A percentile compares a stretch with the other conserved stretches of the same genome.
These are phyloP conservation scores for Fusarium equiseti DNA, from an alignment of 2,329 filamentous ascomycete genomes.

Conservation along the genomic window DNA sequence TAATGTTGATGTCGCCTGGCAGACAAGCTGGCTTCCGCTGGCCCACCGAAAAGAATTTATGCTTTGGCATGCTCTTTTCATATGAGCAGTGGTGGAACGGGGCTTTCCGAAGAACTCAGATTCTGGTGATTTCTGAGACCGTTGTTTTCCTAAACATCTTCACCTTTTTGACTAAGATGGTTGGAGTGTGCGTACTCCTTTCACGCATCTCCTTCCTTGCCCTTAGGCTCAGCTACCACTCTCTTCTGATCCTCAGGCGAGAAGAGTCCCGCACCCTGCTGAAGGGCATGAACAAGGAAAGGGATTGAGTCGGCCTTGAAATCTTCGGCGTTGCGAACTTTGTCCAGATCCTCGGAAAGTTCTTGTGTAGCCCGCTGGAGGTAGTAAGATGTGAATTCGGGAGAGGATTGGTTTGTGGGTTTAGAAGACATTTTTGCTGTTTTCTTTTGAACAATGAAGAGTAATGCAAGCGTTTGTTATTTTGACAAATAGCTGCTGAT, in stretches of 20 bases:
- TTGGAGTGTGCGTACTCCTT: background rate
- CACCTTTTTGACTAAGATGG: background rate
- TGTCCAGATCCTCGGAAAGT: constrained; percentile 80
- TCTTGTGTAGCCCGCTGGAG: constrained; percentile 76
- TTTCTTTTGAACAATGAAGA: background rate
- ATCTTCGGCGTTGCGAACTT: constrained; percentile 75
- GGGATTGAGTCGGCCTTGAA: constrained; percentile 74
- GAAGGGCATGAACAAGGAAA: constrained; percentile 75
- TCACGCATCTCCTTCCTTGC: constrained; percentile 33
- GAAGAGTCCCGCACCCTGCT: constrained; percentile 75
- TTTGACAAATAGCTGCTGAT: background rate
- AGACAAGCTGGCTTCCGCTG: background rate
- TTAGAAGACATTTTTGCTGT: constrained; percentile 34
- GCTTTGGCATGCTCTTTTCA: background rate
- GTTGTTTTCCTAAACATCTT: background rate
- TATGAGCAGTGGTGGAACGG: background rate
- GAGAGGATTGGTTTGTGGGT: constrained; percentile 27
- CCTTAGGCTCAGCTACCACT: constrained; percentile 34
- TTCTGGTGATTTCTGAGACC: background rate
- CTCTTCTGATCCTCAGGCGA: constrained; percentile 55
- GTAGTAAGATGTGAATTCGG: constrained; percentile 73
- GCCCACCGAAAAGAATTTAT: background rate
- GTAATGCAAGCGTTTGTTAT: background rate
- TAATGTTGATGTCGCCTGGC: background rate
- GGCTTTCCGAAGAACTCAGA: background rate